These are phyloP conservation scores for Scedosporium aurantiacum DNA, from an alignment of 2,329 filamentous ascomycete genomes.

Conservation along the genomic window DNA sequence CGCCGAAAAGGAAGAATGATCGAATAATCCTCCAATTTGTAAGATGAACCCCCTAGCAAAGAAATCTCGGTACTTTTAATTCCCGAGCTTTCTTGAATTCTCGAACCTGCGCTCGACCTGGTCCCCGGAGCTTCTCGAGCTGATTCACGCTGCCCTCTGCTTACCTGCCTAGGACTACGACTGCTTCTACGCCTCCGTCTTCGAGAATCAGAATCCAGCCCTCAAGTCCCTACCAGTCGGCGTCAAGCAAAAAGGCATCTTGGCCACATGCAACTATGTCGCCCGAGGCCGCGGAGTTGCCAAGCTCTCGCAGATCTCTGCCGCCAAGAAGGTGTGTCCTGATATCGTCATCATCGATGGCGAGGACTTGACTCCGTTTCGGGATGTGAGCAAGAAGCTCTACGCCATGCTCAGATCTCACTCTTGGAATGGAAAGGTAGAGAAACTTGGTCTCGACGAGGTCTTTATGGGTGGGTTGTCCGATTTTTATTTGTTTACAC, in stretches of 20 bases:
- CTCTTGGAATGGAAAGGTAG: conserved; percentile 68
- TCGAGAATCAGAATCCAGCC: conserved; percentile 68
- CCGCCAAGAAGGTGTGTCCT: conserved; percentile 70
- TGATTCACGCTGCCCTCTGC: not conserved
- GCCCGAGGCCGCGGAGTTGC: conserved; percentile 61
- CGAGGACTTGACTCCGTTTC: conserved; percentile 76
- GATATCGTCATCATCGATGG: conserved; percentile 78
- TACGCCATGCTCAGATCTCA: conserved; percentile 62
- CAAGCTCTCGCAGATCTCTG: conserved; percentile 77
- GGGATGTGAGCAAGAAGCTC: conserved; percentile 72
- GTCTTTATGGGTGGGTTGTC: conserved; percentile 38
- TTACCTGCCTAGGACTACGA: conserved; percentile 56
- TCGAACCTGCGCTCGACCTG: not conserved
- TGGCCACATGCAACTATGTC: conserved; percentile 90
- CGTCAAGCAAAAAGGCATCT: conserved; percentile 85
- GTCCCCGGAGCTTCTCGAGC: conserved; percentile 8
- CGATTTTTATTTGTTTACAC: no score
- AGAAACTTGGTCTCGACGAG: conserved; percentile 85
- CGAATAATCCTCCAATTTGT: conserved; percentile 77
- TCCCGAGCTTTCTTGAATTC: not conserved
- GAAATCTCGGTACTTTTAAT: not conserved
- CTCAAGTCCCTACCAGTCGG: conserved; percentile 67
- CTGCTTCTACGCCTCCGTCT: conserved; percentile 90
- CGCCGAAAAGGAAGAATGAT: conserved; percentile 42
- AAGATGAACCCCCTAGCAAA: conserved; percentile 18